phyloP scores from a whole-genome alignment of 192 early-diverging fungal species.

The Fimicolochytrium jonesii region DNA sequence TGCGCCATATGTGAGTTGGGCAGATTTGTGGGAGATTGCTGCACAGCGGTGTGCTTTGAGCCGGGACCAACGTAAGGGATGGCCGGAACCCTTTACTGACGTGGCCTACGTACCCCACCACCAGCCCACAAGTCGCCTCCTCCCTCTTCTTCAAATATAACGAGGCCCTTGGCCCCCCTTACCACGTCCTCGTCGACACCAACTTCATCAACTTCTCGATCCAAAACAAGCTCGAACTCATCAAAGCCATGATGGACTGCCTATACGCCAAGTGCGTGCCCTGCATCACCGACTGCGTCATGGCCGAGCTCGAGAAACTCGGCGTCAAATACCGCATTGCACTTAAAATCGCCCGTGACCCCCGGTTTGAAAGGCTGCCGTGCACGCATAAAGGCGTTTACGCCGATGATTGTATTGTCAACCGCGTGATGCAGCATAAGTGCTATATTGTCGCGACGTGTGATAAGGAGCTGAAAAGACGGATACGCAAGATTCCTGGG shows the following conservation, averaged over 20 bases:
- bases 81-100: not conserved
- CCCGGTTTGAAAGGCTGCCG: conserved; percentile 92
- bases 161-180: conserved; percentile 90
- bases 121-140: conserved; percentile 80
- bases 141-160: conserved; percentile 98
- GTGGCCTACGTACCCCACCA: not conserved
- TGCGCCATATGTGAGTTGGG: conserved; percentile 68
- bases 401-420: conserved; percentile 97
- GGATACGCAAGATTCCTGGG: conserved; percentile 93
- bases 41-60: too few relatives aligned
- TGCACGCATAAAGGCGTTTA: conserved; percentile 98
- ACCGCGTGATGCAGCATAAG: conserved; percentile 83
- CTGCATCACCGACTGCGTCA: conserved; percentile 97
- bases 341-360: conserved; percentile 87
- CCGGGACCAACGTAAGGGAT: not conserved
- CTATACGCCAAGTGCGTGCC: conserved; percentile 97
- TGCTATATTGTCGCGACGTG: conserved; percentile 99
- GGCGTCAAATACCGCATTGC: conserved; percentile 96
- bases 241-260: conserved; percentile 98
- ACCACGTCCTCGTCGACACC: conserved; percentile 94
- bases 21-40: not conserved
- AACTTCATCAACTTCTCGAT: conserved; percentile 99
- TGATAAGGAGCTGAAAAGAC: conserved; percentile 90
- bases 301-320: conserved; percentile 98
- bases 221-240: conserved; percentile 96